Conservation (phyloP, 495 filamentous ascomycete genomes). For the Annulohypoxylon moriforme region DNA sequence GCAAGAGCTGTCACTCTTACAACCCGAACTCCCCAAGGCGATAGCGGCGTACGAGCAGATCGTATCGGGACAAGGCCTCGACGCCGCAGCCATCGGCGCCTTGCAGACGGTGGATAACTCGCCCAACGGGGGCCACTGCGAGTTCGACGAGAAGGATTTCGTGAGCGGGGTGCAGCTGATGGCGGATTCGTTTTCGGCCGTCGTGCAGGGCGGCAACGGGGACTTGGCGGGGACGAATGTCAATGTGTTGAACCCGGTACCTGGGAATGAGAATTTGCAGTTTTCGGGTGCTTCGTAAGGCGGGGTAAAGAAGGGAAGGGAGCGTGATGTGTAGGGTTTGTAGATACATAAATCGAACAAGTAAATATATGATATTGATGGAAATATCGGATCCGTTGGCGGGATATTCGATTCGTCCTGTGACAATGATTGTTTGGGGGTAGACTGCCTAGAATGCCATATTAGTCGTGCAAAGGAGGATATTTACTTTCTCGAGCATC, state of each 20-base stretch:
- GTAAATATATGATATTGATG: background rate
- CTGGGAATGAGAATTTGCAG: conserved; percentile 57
- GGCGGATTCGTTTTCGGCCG: conserved; percentile 56
- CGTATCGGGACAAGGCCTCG: conserved; percentile 51
- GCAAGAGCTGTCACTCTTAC: conserved; percentile 56
- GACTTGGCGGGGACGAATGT: conserved; percentile 55
- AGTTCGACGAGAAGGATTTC: conserved; percentile 62
- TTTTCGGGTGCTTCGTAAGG: conserved; percentile 46
- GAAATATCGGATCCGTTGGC: background rate
- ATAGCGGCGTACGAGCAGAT: conserved; percentile 60
- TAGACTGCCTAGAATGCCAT: no score
- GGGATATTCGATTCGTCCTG: background rate
- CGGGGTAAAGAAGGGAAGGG: background rate
- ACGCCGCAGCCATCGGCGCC: conserved; percentile 50
- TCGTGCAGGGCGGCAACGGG: conserved; percentile 59
- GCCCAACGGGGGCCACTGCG: conserved; percentile 61
- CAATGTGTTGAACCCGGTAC: conserved; percentile 56
- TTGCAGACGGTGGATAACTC: conserved; percentile 63
- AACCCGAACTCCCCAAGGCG: conserved; percentile 58
- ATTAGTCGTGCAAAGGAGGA: background rate
- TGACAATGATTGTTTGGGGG: no score
- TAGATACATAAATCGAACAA: conserved; percentile 1
- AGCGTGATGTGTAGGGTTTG: background rate
- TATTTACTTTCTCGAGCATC: background rate
- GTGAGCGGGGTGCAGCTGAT: conserved; percentile 62